phyloP scores from a whole-genome alignment of 1,284 basidiomycete genomes.

The Ceratobasidium theobromae region DNA sequence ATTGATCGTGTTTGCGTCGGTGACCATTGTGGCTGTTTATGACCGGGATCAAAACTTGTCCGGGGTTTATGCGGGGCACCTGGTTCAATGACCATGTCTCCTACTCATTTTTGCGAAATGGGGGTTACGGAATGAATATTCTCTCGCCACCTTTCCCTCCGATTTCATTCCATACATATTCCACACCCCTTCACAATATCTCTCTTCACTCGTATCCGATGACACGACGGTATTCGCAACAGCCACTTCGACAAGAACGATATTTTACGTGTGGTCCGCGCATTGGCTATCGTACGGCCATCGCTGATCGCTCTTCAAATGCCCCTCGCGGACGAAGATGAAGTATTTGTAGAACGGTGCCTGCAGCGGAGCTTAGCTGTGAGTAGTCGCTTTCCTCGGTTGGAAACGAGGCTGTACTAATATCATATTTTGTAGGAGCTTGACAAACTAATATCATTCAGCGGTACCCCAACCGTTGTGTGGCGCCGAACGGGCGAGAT shows the following conservation, averaged over 20 bases:
- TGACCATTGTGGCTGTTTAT: not conserved
- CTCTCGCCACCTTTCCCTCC: too few relatives aligned
- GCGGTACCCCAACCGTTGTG: slow-evolving; percentile 98
- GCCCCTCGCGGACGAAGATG: slow-evolving; percentile 89
- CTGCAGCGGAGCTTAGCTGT: slow-evolving; percentile 92
- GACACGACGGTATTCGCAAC: not conserved
- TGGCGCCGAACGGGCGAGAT: slow-evolving; percentile 99
- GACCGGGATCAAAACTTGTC: not conserved
- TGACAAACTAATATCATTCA: slow-evolving; percentile 95
- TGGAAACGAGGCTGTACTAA: slow-evolving; percentile 31
- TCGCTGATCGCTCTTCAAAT: slow-evolving; percentile 96
- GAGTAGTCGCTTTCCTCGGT: slow-evolving; percentile 42
- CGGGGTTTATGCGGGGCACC: not conserved
- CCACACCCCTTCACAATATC: too few relatives aligned
- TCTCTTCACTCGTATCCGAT: not conserved
- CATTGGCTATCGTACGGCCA: slow-evolving; percentile 91
- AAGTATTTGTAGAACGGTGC: slow-evolving; percentile 92
- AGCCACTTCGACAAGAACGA: slow-evolving; percentile 92
- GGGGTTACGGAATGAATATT: not conserved
- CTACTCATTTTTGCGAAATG: not conserved
- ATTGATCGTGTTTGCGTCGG: not conserved
- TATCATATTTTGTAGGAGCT: slow-evolving; percentile 64
- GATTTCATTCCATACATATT: too few relatives aligned
- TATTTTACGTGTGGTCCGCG: slow-evolving; percentile 89
- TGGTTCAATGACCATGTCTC: not conserved